Evolutionary conservation across 108 stramenopile genomes (phyloP), one percentile per base, ranked within the genome.

Genomic region (Nitzschia palea): DNA sequence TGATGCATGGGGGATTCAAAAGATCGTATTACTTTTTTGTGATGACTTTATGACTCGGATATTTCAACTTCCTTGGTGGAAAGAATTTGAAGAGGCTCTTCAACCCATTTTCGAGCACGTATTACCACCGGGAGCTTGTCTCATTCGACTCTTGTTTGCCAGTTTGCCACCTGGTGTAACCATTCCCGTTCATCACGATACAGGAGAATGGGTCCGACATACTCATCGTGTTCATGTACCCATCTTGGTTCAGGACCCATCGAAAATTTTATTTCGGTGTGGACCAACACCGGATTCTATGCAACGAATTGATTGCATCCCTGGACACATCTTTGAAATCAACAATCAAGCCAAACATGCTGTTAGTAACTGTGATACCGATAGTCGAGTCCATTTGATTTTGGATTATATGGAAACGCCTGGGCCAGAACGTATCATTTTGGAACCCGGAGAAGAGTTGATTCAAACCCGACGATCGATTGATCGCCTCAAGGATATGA

Each of bases 131-230:
- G 25, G 15, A 26, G 51, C 29, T 14, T 73, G 27, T 68, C 47
- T 98, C 37, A 88, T 98, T 6, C 88, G 98, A 18, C 82, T 94
- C 63, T 80, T 99, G 47, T 70, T 99, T 48, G 98, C 98, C 5
- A 83, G 84, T 42, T 68, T 99, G 45, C 98, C 98, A 33, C 96
- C 97, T 14, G 95, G 95, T 23, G 82, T 88, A 3, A 94, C 89
- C 23, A 98, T 99, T 52, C 98, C 98, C 1, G 78, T 94, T 12
- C 98, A 99, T 77, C 96, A 99, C 66, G 98, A 99, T 78, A 96
- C 94, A 3, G 97, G 98, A 9, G 89, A 91, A 73, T 99, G 98
- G 98, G 97, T 97, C 14, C 69, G 78, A 42, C 68, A 80, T 36
- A 87, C 97, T n/a, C 98, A 98, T 77, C 91, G 98, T 14, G 83